Evolutionary conservation across 805 yeast species (phyloP), one percentile per base, ranked within the genome.

Genomic region (Yarrowia osloensis): DNA sequence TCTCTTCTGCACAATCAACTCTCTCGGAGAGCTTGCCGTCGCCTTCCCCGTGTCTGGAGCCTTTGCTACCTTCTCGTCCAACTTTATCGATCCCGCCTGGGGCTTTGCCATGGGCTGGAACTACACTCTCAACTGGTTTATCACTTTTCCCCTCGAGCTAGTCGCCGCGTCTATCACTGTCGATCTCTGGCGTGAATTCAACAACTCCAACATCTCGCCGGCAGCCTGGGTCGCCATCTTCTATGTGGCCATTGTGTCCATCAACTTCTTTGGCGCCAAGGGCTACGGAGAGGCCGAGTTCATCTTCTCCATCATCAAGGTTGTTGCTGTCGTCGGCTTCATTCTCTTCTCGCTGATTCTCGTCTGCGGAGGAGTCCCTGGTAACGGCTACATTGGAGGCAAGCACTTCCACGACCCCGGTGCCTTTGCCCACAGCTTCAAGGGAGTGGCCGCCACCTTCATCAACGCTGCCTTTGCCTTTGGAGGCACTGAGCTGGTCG

Each of bases 81-180:
- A 91, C 70, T 82, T 87, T 70, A 80, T 87, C 42, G 91, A 88
- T 69, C 87, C 88, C 12, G 85, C 89, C 21, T 80, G 87, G 74
- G 91, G 91, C 0, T 88, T 88, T 73, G 86, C 91, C 54, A 84
- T 87, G 74, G 90, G 89, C 44, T 85, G 89, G 90, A 86, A 86
- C 74, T 88, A 88, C 73, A 85, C 84, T 67, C 75, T 88, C 70
- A 88, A 86, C 74, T 85, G 86, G 86, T 77, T 87, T 22, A 86
- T 87, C 54, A 81, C 87, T 22, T 78, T 87, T 67, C 91, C 92
- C 0, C 78, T 87, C 67, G 92, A 88, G 73, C 79, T 88, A 55
- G 86, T 85, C 39, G 87, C 89, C 2, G 87, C 88, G 2, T 82
- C 88, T 8, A 81, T 86, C 71, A 81, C 87, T 7, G 79, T 85